Percentiles rank a stretch among this genome's conserved stretches.
Conservation (phyloP, 164 flowering plant species). For the Stephania yunnanensis region DNA sequence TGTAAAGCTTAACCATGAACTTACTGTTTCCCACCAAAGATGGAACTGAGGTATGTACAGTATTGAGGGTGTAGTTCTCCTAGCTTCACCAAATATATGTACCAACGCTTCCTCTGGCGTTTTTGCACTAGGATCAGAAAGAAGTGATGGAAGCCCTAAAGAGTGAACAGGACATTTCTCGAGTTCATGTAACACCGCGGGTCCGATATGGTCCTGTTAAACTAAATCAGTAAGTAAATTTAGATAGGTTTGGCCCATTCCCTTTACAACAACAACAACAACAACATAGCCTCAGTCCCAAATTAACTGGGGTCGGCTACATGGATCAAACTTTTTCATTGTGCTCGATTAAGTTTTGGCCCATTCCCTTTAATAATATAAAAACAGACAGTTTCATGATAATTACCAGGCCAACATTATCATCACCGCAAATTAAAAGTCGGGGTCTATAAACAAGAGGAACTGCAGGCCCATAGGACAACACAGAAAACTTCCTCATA, state of each 20-base stretch:
- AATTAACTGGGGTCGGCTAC: too few species aligned
- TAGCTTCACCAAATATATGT: constrained; percentile 96
- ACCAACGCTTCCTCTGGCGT: constrained; percentile 97
- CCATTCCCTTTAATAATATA: background rate
- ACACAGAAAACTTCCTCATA: constrained; percentile 54
- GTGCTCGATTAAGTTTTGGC: background rate
- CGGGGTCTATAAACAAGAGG: constrained; percentile 95
- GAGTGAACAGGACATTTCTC: constrained; percentile 99
- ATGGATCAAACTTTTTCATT: too few species aligned
- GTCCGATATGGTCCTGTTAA: constrained; percentile 97
- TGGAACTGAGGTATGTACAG: constrained; percentile 86
- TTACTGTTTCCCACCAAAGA: constrained; percentile 99
- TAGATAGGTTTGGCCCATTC: constrained; percentile 19
- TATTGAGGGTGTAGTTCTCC: constrained; percentile 92
- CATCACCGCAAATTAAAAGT: constrained; percentile 71
- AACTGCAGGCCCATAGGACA: constrained; percentile 78
- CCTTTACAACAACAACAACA: background rate
- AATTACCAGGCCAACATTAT: constrained; percentile 88
- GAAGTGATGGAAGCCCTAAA: constrained; percentile 90
- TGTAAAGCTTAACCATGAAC: constrained; percentile 23
- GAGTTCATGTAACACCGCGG: constrained; percentile 94
- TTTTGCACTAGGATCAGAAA: constrained; percentile 99
- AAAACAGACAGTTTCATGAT: constrained; percentile 18
- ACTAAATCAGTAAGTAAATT: constrained; percentile 61
- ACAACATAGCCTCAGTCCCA: too few species aligned